Conservation (phyloP, 1,139 yeast species). For the Saccharomyces hybrid region DNA sequence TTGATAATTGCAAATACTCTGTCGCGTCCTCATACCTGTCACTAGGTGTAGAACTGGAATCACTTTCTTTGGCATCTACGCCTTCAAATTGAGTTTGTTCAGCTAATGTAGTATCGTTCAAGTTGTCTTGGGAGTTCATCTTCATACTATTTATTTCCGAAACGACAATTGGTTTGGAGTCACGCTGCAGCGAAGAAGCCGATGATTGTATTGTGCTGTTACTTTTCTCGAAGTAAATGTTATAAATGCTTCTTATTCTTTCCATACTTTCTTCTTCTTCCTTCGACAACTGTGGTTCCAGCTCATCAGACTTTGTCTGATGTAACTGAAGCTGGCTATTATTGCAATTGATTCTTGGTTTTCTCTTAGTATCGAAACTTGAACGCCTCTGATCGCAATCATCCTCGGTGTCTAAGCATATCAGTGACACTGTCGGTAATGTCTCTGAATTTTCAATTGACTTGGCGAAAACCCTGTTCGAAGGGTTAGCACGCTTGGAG, state of each 20-base stretch:
- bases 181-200: slow-evolving; percentile 4
- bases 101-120: not conserved
- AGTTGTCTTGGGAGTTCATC: not conserved
- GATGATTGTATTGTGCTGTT: slow-evolving; percentile 31
- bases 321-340: not conserved
- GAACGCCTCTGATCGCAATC: not conserved
- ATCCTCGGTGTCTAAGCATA: not conserved
- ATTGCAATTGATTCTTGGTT: not conserved
- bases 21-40: not conserved
- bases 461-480: not conserved
- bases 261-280: slow-evolving; percentile 62
- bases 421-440: not conserved
- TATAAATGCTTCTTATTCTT: slow-evolving; percentile 70
- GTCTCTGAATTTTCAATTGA: not conserved
- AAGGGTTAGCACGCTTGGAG: not conserved
- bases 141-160: not conserved
- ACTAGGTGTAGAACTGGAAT: not conserved
- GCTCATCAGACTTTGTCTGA: not conserved
- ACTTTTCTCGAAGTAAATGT: slow-evolving; percentile 60
- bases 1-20: slow-evolving; percentile 4
- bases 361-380: not conserved
- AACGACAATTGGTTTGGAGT: not conserved
- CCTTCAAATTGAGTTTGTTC: not conserved
- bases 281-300: slow-evolving; percentile 12
- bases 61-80: not conserved